A percentile compares a stretch with the other conserved stretches of the same genome.
These are phyloP conservation scores for Elsinoe fawcettii DNA, from an alignment of 2,329 filamentous ascomycete genomes.

Conservation along the genomic window DNA sequence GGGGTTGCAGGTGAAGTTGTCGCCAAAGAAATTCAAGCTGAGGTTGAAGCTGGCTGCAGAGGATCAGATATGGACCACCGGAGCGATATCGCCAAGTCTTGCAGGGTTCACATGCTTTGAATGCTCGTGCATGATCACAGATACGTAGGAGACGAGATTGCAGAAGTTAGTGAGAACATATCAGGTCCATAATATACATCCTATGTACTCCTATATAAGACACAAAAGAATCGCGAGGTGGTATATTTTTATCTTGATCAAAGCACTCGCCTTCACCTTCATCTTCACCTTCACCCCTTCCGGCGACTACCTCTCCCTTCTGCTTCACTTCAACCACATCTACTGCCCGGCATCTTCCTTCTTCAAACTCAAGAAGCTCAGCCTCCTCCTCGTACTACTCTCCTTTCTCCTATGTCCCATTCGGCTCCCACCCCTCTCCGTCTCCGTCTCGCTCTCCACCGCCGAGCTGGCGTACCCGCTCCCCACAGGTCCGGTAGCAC, in stretches of 20 bases:
- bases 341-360: conserved; percentile 6
- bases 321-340: not conserved
- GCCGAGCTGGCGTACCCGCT: not conserved
- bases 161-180: not conserved
- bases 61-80: not conserved
- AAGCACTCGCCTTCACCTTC: not conserved
- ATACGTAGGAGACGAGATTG: too few species aligned
- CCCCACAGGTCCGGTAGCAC: not conserved
- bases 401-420: conserved; percentile 6
- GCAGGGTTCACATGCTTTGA: not conserved
- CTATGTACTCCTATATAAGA: not conserved
- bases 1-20: not conserved
- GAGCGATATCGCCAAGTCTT: not conserved
- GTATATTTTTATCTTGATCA: not conserved
- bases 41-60: not conserved
- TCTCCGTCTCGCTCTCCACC: conserved; percentile 16
- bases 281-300: not conserved
- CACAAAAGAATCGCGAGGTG: not conserved
- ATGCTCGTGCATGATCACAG: too few species aligned
- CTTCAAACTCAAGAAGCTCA: conserved; percentile 10
- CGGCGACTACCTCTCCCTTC: not conserved
- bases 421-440: conserved; percentile 4
- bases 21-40: conserved; percentile 3
- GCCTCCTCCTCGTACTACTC: conserved; percentile 8
- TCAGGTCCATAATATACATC: not conserved